Conservation (phyloP, 768 basidiomycete genomes). For the Omphalotus guepiniiformis region DNA sequence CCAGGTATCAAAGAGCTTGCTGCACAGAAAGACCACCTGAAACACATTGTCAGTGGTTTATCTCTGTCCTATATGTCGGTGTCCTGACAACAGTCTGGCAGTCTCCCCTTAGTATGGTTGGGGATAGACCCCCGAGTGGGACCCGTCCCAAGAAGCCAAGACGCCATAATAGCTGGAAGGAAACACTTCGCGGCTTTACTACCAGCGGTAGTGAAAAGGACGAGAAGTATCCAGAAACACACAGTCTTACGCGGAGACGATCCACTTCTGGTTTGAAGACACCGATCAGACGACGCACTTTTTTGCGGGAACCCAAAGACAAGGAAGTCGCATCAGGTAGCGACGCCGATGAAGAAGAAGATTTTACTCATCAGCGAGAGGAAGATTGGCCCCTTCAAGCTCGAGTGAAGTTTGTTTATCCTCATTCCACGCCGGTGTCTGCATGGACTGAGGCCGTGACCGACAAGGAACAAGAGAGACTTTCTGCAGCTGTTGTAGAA, state of each 20-base stretch:
- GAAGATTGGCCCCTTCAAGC: constrained; percentile 74
- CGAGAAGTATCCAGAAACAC: constrained; percentile 9
- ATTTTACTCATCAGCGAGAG: constrained; percentile 47
- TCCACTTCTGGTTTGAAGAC: constrained; percentile 26
- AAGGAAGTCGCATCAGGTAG: constrained; percentile 52
- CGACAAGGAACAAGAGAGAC: constrained; percentile 47
- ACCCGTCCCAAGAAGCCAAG: constrained; percentile 44
- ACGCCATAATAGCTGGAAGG: constrained; percentile 57
- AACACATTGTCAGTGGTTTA: constrained; percentile 53
- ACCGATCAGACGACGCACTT: constrained; percentile 19
- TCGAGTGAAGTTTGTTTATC: constrained; percentile 61
- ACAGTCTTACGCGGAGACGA: constrained; percentile 12
- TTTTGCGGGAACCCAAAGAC: constrained; percentile 39
- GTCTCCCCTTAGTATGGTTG: constrained; percentile 89
- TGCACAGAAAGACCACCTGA: constrained; percentile 83
- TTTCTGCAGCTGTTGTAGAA: constrained; percentile 47
- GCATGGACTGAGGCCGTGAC: constrained; percentile 35
- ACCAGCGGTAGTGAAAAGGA: constrained; percentile 38
- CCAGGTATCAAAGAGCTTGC: constrained; percentile 66
- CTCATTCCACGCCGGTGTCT: constrained; percentile 18
- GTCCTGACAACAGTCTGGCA: constrained; percentile 18
- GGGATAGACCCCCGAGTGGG: constrained; percentile 47
- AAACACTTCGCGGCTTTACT: constrained; percentile 46
- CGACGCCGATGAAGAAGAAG: constrained; percentile 44
- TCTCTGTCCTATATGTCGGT: not conserved